Base-by-base conservation (phyloP, 257 asterid genomes). In the Perilla frutescens region DNA sequence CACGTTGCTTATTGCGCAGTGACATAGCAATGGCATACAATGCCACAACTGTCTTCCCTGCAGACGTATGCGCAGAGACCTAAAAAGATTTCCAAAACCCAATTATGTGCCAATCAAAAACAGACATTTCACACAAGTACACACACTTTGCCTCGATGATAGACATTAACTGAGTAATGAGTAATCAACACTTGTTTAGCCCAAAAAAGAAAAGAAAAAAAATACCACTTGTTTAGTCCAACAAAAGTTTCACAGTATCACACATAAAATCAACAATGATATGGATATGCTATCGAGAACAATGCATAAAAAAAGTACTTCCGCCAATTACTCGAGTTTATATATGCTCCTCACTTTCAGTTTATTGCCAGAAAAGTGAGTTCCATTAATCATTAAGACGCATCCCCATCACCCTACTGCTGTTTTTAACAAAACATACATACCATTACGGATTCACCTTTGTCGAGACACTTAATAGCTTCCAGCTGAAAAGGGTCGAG, bases 21-120 rank as follows among this genome's bases (percentile, higher is more conserved):
- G 97, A 88, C 98, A 91, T 88, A 40, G 98, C 98, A 71, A 91
- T 91, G 7, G 96, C 96, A 62, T 93, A 93, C 75, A 89, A 82
- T 29, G 96, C 97, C 63, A 93, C 96, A 53, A 91, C 96, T n/a
- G 97, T 93, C 87, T 93, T 93, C 65, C 98, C 98, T 0, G 97
- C 97, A 36, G 98, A 93, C 2, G 97, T 93, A 80, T 93, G 98
- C 1, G 98, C 98, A 56, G 97, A 91, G 37, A 93, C 98, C 98
- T 92, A 75, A 34, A 68, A 36, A 69, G 26, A 60, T 26, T 50
- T 68, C 58, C 62, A 65, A 29, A 62, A 6, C 11, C 65, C 63
- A 74, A 44, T 74, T 76, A 41, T 32, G 34, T 10, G 20, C 53
- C 64, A 76, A 76, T 57, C 13, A 74, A 70, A 56, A 61, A 40